Conservation (phyloP, 495 filamentous ascomycete species). For the Penicillium macrosclerotiorum region DNA sequence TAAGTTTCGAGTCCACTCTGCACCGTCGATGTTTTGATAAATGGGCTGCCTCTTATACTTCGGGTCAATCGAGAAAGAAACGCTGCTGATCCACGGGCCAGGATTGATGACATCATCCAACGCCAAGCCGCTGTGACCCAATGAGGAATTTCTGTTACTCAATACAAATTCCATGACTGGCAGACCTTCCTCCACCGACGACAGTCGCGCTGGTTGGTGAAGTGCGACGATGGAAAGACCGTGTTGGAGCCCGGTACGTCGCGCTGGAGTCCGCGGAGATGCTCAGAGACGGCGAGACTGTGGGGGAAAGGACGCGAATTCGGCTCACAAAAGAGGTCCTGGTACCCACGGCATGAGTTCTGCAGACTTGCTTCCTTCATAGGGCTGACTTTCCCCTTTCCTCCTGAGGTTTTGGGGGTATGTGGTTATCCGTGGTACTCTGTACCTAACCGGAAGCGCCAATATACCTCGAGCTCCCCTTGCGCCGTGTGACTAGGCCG, state of each 20-base stretch:
- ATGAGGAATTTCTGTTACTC: slow-evolving; percentile 41
- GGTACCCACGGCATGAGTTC: not conserved
- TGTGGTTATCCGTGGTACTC: not conserved
- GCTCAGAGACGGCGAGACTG: not conserved
- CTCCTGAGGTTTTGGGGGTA: not conserved
- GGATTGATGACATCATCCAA: slow-evolving; percentile 11
- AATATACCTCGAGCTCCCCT: not conserved
- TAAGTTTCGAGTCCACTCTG: too few relatives aligned
- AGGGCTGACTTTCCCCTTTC: not conserved
- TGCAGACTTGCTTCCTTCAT: not conserved
- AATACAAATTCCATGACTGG: slow-evolving; percentile 39
- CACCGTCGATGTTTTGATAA: too few relatives aligned
- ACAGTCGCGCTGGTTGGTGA: not conserved
- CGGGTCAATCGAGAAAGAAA: not conserved
- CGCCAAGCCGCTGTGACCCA: slow-evolving; percentile 26
- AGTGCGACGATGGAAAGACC: not conserved
- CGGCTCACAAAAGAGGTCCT: not conserved
- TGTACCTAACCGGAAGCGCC: not conserved
- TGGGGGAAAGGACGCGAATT: not conserved
- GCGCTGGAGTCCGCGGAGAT: slow-evolving; percentile 16
- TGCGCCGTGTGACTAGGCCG: too few relatives aligned
- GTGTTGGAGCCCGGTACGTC: not conserved
- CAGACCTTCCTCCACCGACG: slow-evolving; percentile 3
- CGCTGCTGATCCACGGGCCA: not conserved
- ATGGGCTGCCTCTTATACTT: too few relatives aligned